These are phyloP conservation scores for Jacaranda copaia DNA, from an alignment of 257 asterid genomes.

Conservation along the genomic window DNA sequence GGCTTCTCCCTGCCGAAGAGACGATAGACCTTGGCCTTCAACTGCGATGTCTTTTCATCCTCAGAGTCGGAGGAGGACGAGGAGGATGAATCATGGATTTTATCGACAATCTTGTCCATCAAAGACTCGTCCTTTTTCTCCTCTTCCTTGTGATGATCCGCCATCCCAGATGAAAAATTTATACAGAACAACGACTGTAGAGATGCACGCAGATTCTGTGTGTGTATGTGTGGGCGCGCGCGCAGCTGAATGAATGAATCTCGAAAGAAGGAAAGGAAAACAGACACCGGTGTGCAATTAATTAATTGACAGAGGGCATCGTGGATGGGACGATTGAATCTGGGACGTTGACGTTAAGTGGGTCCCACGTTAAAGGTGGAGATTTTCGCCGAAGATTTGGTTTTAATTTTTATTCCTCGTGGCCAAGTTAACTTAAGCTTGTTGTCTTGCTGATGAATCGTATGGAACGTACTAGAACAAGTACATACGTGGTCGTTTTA, in stretches of 20 bases:
- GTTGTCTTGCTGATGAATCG: constrained; percentile 17
- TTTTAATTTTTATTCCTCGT: constrained; percentile 28
- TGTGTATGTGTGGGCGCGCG: background rate
- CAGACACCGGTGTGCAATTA: constrained; percentile 16
- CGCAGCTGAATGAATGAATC: constrained; percentile 37
- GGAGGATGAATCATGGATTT: constrained; percentile 53
- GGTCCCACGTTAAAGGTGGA: constrained; percentile 34
- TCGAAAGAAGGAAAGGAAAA: background rate
- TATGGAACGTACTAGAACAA: constrained; percentile 44
- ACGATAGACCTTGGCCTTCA: constrained; percentile 60
- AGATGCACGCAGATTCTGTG: constrained; percentile 37
- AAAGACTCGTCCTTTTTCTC: constrained; percentile 62
- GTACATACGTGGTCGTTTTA: constrained; percentile 22
- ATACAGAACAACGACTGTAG: background rate
- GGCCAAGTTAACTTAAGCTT: constrained; percentile 38
- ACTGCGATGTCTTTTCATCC: constrained; percentile 54
- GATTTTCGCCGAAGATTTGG: constrained; percentile 35
- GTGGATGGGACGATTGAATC: constrained; percentile 29
- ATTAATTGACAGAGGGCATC: background rate
- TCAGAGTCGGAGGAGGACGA: constrained; percentile 69
- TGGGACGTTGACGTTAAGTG: constrained; percentile 22
- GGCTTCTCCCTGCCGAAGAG: constrained; percentile 83
- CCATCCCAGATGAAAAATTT: constrained; percentile 46
- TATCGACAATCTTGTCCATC: constrained; percentile 60
- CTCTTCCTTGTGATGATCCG: constrained; percentile 70